Conservation (phyloP, 257 asterid genomes). For the Fraxinus quadrangulata region DNA sequence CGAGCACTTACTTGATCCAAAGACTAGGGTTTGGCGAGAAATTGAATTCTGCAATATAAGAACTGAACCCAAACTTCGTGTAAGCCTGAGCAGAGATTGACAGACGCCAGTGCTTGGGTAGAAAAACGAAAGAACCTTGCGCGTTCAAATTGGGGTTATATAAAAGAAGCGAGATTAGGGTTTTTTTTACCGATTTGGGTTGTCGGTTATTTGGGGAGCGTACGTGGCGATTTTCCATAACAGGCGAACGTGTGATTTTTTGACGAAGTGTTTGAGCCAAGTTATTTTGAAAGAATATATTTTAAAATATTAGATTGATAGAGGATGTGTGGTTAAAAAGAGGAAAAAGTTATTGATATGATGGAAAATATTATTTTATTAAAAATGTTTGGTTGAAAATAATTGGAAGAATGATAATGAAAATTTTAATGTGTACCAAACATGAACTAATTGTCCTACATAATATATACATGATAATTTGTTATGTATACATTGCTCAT, state of each 20-base stretch:
- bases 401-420: too few relatives aligned
- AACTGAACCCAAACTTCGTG: constrained; percentile 34
- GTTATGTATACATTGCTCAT: too few relatives aligned
- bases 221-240: neutral
- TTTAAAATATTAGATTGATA: too few relatives aligned
- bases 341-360: too few relatives aligned
- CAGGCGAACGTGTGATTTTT: neutral
- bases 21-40: constrained; percentile 31
- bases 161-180: neutral
- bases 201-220: neutral
- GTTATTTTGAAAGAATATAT: too few relatives aligned
- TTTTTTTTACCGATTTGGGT: neutral
- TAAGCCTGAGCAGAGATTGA: constrained; percentile 31
- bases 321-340: too few relatives aligned
- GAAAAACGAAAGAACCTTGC: neutral
- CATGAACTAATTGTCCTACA: too few relatives aligned
- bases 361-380: too few relatives aligned
- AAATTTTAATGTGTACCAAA: too few relatives aligned
- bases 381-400: too few relatives aligned
- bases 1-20: constrained; percentile 10
- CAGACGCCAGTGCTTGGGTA: constrained; percentile 16
- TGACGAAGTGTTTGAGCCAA: too few relatives aligned
- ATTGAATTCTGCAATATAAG: neutral
- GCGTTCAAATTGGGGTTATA: neutral
- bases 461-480: too few relatives aligned